phyloP scores from a whole-genome alignment of 2,329 filamentous ascomycete species.

The Ambrosiella beaveri region DNA sequence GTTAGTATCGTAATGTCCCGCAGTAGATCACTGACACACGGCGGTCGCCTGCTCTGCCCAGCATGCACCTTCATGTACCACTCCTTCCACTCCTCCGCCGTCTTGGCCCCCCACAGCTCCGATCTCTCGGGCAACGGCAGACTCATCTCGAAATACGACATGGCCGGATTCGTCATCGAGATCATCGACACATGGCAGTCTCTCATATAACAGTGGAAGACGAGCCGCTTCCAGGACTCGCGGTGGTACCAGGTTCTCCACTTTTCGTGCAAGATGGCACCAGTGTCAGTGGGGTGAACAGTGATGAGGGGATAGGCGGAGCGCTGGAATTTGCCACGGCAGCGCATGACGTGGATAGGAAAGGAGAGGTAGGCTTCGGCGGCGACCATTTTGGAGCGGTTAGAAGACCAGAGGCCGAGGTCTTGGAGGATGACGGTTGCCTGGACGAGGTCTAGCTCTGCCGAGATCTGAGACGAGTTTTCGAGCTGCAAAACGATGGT shows the following conservation, averaged over 20 bases:
- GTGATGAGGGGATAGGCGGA: constrained; percentile 34
- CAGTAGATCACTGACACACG: constrained; percentile 37
- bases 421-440: constrained; percentile 32
- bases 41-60: constrained; percentile 25
- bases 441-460: constrained; percentile 32
- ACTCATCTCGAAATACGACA: constrained; percentile 52
- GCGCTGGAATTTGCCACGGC: constrained; percentile 40
- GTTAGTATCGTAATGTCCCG: constrained; percentile 37
- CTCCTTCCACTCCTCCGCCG: constrained; percentile 46
- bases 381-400: constrained; percentile 38
- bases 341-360: constrained; percentile 35
- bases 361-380: constrained; percentile 32
- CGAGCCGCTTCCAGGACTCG: constrained; percentile 51
- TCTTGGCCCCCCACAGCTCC: constrained; percentile 47
- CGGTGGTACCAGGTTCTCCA: constrained; percentile 48
- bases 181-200: constrained; percentile 53
- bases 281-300: constrained; percentile 36
- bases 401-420: constrained; percentile 36
- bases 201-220: constrained; percentile 46
- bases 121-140: constrained; percentile 45
- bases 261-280: constrained; percentile 40
- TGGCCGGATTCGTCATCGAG: constrained; percentile 43
- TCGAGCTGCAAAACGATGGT: constrained; percentile 26
- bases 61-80: constrained; percentile 31
- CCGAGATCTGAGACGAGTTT: constrained; percentile 28